These are phyloP conservation scores for Orbilia ellipsospora DNA, from an alignment of 2,329 filamentous ascomycete species.

Conservation along the genomic window DNA sequence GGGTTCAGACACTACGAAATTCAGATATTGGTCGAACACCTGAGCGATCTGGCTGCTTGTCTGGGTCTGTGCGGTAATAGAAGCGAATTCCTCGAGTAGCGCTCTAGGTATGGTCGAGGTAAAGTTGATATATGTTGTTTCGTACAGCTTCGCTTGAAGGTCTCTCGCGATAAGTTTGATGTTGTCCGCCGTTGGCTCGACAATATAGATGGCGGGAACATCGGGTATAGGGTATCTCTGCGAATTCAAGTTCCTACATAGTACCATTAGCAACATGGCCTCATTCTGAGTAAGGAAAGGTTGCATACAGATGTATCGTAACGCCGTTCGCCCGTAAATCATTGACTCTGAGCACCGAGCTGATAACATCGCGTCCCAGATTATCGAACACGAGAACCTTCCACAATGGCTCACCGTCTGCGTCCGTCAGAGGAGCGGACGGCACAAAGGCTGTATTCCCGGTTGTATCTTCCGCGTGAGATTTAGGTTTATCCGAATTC, in stretches of 20 bases:
- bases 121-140: conserved; percentile 96
- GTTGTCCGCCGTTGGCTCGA: conserved; percentile 86
- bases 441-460: conserved; percentile 64
- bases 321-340: conserved; percentile 94
- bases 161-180: conserved; percentile 85
- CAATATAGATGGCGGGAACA: conserved; percentile 94
- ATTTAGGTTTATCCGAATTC: conserved; percentile 76
- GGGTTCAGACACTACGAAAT: conserved; percentile 95
- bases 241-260: conserved; percentile 61
- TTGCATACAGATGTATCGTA: conserved; percentile 87
- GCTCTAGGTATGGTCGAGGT: conserved; percentile 90
- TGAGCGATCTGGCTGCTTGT: conserved; percentile 92
- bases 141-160: conserved; percentile 86
- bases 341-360: conserved; percentile 91
- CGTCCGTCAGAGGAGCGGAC: conserved; percentile 81
- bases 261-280: not conserved
- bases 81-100: conserved; percentile 92
- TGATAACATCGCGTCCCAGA: conserved; percentile 91
- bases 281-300: not conserved
- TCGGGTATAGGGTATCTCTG: conserved; percentile 91
- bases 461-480: conserved; percentile 70
- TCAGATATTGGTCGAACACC: conserved; percentile 95
- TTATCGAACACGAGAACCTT: conserved; percentile 97
- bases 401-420: conserved; percentile 94
- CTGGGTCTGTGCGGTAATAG: conserved; percentile 82